These are phyloP conservation scores for Theileria parva DNA, from an alignment of 169 alveolate species.

Conservation along the genomic window DNA sequence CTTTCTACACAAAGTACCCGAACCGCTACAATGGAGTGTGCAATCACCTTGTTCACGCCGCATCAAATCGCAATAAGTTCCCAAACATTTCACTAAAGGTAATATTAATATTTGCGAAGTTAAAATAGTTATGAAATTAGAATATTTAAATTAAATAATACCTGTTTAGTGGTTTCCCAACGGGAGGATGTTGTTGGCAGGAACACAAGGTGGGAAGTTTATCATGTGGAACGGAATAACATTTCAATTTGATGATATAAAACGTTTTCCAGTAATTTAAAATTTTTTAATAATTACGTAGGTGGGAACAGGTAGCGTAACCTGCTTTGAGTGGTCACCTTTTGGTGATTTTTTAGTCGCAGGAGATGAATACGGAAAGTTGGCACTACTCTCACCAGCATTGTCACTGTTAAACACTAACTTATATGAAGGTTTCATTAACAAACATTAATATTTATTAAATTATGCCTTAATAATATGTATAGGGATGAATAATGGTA, in stretches of 20 bases:
- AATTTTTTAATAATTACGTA: not conserved
- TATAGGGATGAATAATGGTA: constrained; percentile 45
- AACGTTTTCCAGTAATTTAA: constrained; percentile 81
- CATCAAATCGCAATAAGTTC: constrained; percentile 62
- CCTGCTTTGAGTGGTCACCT: constrained; percentile 80
- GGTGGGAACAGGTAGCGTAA: constrained; percentile 73
- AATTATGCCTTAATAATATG: not conserved
- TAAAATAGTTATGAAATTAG: not conserved
- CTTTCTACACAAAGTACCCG: constrained; percentile 37
- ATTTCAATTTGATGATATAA: constrained; percentile 84
- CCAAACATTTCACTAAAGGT: constrained; percentile 55
- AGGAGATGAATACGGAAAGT: constrained; percentile 79
- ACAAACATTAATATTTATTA: not conserved
- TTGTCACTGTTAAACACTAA: constrained; percentile 74
- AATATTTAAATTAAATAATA: constrained; percentile 3
- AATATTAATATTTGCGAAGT: not conserved
- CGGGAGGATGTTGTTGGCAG: constrained; percentile 84
- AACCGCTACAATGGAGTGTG: constrained; percentile 63
- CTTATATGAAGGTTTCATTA: constrained; percentile 74
- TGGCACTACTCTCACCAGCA: constrained; percentile 80
- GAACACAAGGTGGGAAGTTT: constrained; percentile 86
- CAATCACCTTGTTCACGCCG: constrained; percentile 62
- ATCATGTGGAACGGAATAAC: constrained; percentile 84
- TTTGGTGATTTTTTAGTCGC: constrained; percentile 75
- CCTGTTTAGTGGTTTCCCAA: constrained; percentile 79